Evolutionary conservation across 148 eudicot species (phyloP).

Genomic region (Drosera capensis): DNA sequence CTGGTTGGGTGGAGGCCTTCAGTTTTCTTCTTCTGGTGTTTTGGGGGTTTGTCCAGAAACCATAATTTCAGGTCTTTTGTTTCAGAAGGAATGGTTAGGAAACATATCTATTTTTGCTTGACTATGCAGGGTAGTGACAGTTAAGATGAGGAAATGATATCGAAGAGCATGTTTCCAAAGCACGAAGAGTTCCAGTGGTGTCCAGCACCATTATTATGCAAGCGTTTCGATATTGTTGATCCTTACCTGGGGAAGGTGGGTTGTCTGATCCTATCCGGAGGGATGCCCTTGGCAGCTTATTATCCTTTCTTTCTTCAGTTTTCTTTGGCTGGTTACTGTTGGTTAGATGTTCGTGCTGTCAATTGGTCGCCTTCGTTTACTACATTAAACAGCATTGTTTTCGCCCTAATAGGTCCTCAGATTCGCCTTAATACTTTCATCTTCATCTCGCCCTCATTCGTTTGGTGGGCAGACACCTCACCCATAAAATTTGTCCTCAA

Average conservation of each 20-base stretch:
- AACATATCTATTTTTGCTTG: slow-evolving; percentile 2
- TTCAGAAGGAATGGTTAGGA: not conserved
- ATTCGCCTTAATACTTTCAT: too few species aligned
- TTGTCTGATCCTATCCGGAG: not conserved
- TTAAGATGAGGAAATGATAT: slow-evolving; percentile 30
- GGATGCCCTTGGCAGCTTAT: not conserved
- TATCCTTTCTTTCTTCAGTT: not conserved
- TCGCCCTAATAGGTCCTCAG: too few species aligned
- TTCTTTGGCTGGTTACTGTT: not conserved
- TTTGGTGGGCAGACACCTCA: too few species aligned
- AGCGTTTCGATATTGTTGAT: slow-evolving; percentile 82
- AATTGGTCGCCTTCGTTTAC: too few species aligned
- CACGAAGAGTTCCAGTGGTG: slow-evolving; percentile 88
- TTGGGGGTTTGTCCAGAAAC: slow-evolving; percentile 34
- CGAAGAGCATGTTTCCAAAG: slow-evolving; percentile 46
- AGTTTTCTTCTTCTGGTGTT: slow-evolving; percentile 63
- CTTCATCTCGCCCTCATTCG: too few species aligned
- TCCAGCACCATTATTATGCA: slow-evolving; percentile 81
- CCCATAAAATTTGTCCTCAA: too few species aligned
- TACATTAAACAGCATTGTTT: too few species aligned
- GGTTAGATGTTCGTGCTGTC: too few species aligned
- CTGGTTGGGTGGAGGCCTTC: slow-evolving; percentile 34
- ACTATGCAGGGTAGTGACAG: slow-evolving; percentile 23
- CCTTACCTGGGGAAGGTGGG: slow-evolving; percentile 84
- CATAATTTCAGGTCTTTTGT: not conserved